Evolutionary conservation across 305 asterid genomes (phyloP).

Genomic region (Rubia balearica): DNA sequence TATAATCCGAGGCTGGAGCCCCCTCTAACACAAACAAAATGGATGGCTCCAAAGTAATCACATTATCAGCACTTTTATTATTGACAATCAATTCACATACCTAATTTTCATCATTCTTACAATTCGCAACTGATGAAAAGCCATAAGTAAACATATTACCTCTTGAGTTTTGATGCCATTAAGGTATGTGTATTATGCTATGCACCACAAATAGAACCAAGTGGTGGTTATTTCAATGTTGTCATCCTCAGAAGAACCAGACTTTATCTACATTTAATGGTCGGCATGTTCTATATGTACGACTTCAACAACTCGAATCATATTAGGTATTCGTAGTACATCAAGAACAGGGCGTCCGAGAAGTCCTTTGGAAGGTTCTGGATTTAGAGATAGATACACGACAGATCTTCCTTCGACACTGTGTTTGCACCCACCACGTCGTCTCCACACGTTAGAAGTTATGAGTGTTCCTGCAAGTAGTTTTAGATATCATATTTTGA

Average conservation of each 20-base stretch:
- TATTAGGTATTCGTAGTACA: too few species aligned
- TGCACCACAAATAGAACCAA: constrained; percentile 21
- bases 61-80: background rate
- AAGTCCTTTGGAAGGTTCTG: constrained; percentile 66
- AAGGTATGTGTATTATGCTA: background rate
- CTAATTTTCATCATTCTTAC: background rate
- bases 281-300: too few species aligned
- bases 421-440: constrained; percentile 59
- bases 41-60: background rate
- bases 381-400: constrained; percentile 57
- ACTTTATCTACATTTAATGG: too few species aligned
- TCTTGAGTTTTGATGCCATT: constrained; percentile 1
- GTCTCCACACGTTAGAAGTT: constrained; percentile 68
- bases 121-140: background rate
- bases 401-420: constrained; percentile 52
- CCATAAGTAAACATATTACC: background rate
- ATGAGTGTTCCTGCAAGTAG: constrained; percentile 21
- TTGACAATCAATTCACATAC: background rate
- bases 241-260: background rate
- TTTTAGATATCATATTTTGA: background rate
- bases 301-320: too few species aligned
- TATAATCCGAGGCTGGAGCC: too few species aligned
- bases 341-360: constrained; percentile 40
- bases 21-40: background rate
- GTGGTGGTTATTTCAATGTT: constrained; percentile 27